Percentiles rank a stretch among this genome's conserved stretches.
phyloP scores from a whole-genome alignment of 345 rosid genomes.

The Abelmoschus esculentus region DNA sequence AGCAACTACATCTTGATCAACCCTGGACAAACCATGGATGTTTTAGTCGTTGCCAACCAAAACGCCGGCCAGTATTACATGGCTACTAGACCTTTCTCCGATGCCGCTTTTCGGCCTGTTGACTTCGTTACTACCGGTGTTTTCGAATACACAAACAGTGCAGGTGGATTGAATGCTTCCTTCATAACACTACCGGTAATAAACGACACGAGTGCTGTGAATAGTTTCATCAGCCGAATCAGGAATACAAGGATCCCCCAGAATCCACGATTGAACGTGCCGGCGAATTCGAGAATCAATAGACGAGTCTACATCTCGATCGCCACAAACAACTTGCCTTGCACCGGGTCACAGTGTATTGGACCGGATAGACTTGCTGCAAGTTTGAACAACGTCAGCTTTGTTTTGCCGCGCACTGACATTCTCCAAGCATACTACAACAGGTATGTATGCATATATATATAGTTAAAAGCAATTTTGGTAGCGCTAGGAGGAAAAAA shows the following conservation, averaged over 20 bases:
- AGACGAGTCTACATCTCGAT: background rate
- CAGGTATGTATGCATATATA: background rate
- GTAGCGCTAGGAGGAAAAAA: too few relatives aligned
- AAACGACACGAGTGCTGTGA: background rate
- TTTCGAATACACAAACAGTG: constrained; percentile 21
- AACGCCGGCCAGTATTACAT: too few relatives aligned
- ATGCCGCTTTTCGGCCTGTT: too few relatives aligned
- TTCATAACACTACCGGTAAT: background rate
- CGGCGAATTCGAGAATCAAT: background rate
- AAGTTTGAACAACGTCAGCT: background rate
- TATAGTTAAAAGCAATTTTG: too few relatives aligned
- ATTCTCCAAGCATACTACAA: constrained; percentile 8
- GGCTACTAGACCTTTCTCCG: too few relatives aligned
- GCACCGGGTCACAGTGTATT: background rate
- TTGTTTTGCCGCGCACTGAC: constrained; percentile 4
- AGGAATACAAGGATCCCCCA: constrained; percentile 12
- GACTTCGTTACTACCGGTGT: constrained; percentile 25
- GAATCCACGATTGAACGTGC: background rate
- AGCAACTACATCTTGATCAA: too few relatives aligned
- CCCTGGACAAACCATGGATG: too few relatives aligned
- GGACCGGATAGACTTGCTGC: background rate
- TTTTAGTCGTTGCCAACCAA: too few relatives aligned
- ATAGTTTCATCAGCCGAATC: background rate
- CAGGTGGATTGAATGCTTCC: background rate
- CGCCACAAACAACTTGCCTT: constrained; percentile 15